Percentiles rank a stretch among this genome's conserved stretches.
These are phyloP conservation scores for Neophaeococcomyces mojaviensis DNA, from an alignment of 2,329 filamentous ascomycete genomes.

Conservation along the genomic window DNA sequence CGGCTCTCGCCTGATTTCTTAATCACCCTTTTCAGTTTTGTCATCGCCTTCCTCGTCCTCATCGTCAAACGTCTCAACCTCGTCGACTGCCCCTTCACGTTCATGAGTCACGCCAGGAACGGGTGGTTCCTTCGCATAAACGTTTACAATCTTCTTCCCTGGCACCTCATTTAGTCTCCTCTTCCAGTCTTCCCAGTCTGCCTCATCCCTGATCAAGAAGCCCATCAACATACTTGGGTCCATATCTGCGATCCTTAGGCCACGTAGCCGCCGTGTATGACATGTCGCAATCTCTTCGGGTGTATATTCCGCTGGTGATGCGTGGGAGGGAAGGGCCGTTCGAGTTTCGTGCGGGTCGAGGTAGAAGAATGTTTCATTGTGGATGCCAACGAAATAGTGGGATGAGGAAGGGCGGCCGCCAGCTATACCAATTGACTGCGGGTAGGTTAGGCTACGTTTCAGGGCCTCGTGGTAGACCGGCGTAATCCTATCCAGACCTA, in stretches of 20 bases:
- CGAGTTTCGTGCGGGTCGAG: conserved; percentile 88
- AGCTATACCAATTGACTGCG: conserved; percentile 91
- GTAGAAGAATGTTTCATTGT: conserved; percentile 80
- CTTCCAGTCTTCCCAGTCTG: conserved; percentile 81
- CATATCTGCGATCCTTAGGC: conserved; percentile 83
- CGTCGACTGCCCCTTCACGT: conserved; percentile 69
- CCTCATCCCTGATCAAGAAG: conserved; percentile 73
- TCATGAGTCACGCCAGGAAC: conserved; percentile 45
- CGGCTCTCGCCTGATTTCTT: conserved; percentile 3
- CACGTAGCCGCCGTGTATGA: conserved; percentile 76
- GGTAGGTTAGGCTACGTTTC: conserved; percentile 72
- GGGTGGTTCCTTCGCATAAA: conserved; percentile 63
- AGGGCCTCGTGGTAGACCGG: conserved; percentile 94
- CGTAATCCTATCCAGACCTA: conserved; percentile 91
- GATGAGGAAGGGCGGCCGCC: conserved; percentile 89
- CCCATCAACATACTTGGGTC: conserved; percentile 97
- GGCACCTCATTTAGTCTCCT: conserved; percentile 64
- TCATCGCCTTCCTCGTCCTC: conserved; percentile 39
- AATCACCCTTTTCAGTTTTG: conserved; percentile 18
- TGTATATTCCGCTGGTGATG: conserved; percentile 45
- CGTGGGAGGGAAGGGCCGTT: conserved; percentile 60
- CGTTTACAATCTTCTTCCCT: conserved; percentile 78
- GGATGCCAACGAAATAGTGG: conserved; percentile 65
- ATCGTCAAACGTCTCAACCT: conserved; percentile 83
- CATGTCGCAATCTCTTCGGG: conserved; percentile 71